phyloP scores from a whole-genome alignment of 805 yeast species.

The Candida ulmi region DNA sequence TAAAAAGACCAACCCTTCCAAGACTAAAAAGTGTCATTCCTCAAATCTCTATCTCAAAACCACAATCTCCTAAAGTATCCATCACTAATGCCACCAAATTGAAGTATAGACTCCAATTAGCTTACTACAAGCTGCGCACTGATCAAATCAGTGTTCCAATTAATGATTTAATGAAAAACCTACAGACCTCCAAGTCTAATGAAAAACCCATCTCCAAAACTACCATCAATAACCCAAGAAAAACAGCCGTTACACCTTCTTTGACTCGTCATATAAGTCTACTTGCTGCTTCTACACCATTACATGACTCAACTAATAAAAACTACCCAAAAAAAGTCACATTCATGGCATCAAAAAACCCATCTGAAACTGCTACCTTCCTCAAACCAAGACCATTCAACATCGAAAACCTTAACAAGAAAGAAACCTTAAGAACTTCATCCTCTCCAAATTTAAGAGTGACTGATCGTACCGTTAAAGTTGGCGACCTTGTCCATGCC shows the following conservation, averaged over 20 bases:
- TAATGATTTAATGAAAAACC: conserved; percentile 21
- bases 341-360: conserved; percentile 9
- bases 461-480: conserved; percentile 9
- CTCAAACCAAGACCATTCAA: conserved; percentile 3
- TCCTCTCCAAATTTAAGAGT: conserved; percentile 1
- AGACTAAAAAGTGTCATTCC: conserved; percentile 5
- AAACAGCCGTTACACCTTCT: conserved; percentile 16
- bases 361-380: conserved; percentile 3
- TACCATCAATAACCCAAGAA: background rate
- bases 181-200: too few relatives aligned
- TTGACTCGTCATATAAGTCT: conserved; percentile 26
- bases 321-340: conserved; percentile 14
- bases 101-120: conserved; percentile 42
- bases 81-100: conserved; percentile 32
- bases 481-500: conserved; percentile 12
- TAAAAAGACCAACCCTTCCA: conserved; percentile 8
- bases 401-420: conserved; percentile 5
- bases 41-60: conserved; percentile 2
- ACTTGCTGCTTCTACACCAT: conserved; percentile 29
- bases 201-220: background rate
- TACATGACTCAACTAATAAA: conserved; percentile 8
- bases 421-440: conserved; percentile 1
- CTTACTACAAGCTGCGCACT: conserved; percentile 46
- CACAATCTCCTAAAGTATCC: background rate
- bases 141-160: conserved; percentile 36